Base-by-base conservation (phyloP, 1,139 yeast genomes). In the Debaryomycetaceae sp. region DNA sequence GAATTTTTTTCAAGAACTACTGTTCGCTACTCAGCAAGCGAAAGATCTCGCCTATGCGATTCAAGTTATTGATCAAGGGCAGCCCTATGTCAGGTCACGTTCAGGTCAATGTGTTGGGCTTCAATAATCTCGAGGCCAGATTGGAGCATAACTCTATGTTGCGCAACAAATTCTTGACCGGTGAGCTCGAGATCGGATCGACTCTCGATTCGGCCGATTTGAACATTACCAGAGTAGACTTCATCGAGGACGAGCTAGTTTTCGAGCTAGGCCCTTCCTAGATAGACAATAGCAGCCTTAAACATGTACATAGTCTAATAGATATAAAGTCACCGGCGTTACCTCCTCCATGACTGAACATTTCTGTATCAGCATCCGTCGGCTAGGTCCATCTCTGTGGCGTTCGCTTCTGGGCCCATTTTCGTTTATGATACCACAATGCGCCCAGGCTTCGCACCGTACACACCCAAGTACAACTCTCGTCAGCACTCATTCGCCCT, bases 1-100 rank as follows among this genome's bases (percentile, higher is more conserved):
- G 75, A 1, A 51, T 63, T 7, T 68, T 72, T 40, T 56, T 73
- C 36, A 58, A 57, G 40, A 60, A 60, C 38, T 71, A 70, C 46
- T 49, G 58, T 38, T 51, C 49, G 11, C 41, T 58, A 45, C 34
- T 57, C 17, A 38, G 53, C 6, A 24, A 39, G 4, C 60, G 58
- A 1, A 46, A 52, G 34, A 50, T 65, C 3, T 39, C 53, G 1
- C 61, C 58, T 29, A 62, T 68, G 13, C 49, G 50, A 20, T 68
- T 70, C 45, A 49, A 53, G 34, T 41, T 69, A 17, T 49, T 63
- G 39, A 52, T 70, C 5, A 59, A 55, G 29, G 56, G 63, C n/a
- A 60, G 56, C 36, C 68, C 71, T 9, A 57, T 55, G 44, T 49
- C 48, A 22, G 71, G 68, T 3, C 57, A 58, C 36, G 61, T 62